Conservation (phyloP, 2,329 filamentous ascomycete species). For the Cytospora paraplurivora region DNA sequence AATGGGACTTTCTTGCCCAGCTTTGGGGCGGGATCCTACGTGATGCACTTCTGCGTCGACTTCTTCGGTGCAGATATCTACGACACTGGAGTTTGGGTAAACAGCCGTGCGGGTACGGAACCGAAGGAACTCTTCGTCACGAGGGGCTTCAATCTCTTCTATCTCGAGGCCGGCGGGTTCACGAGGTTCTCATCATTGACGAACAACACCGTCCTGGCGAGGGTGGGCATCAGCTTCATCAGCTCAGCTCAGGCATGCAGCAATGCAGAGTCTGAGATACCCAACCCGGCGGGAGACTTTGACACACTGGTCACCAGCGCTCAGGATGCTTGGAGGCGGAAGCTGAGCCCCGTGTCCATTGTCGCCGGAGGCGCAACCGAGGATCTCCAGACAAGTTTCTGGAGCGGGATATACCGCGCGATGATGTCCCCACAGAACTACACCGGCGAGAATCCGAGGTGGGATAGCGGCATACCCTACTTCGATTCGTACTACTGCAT, state of each 20-base stretch:
- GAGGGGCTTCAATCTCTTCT: conserved; percentile 47
- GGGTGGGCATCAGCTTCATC: conserved; percentile 66
- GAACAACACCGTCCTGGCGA: conserved; percentile 56
- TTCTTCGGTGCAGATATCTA: conserved; percentile 49
- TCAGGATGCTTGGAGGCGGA: conserved; percentile 58
- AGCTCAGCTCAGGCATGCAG: conserved; percentile 61
- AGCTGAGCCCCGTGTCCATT: conserved; percentile 56
- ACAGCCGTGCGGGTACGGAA: conserved; percentile 42
- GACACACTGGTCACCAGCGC: conserved; percentile 51
- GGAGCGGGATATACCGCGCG: conserved; percentile 62
- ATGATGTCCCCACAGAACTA: conserved; percentile 69
- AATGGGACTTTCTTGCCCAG: conserved; percentile 61
- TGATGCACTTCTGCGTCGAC: conserved; percentile 62
- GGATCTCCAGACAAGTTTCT: conserved; percentile 58
- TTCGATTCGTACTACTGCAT: conserved; percentile 61
- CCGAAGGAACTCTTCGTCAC: conserved; percentile 42
- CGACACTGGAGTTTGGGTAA: conserved; percentile 44
- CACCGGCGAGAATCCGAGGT: conserved; percentile 64
- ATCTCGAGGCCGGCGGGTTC: conserved; percentile 55
- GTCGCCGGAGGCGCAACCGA: conserved; percentile 51
- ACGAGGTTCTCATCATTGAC: conserved; percentile 51
- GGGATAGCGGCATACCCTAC: conserved; percentile 63
- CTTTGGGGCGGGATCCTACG: conserved; percentile 62
- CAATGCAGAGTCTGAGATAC: conserved; percentile 64
- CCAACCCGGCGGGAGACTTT: conserved; percentile 60